Percentiles rank a stretch among this genome's conserved stretches.
Conservation (phyloP, 495 filamentous ascomycete species). For the Thermothielavioides terrestris region DNA sequence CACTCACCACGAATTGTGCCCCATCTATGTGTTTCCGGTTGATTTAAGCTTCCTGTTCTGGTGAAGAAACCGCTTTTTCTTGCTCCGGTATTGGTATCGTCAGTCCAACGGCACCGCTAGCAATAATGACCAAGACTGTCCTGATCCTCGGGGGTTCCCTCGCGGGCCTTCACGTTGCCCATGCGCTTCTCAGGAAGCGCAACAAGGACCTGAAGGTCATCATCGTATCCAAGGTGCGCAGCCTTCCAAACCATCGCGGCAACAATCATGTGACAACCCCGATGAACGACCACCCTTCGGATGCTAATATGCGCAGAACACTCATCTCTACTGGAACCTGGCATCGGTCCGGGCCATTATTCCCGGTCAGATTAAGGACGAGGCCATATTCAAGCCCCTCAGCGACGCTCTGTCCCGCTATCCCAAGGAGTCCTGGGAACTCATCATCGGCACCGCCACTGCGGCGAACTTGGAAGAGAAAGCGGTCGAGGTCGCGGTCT, state of each 20-base stretch:
- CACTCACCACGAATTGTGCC: too few species aligned
- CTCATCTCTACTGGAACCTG: conserved; percentile 50
- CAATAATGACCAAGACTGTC: conserved; percentile 36
- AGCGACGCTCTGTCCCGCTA: conserved; percentile 33
- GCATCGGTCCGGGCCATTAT: conserved; percentile 48
- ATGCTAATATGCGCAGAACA: conserved; percentile 31
- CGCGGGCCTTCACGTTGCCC: conserved; percentile 43
- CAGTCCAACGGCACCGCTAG: neutral
- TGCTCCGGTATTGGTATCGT: neutral
- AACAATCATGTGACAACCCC: conserved; percentile 3
- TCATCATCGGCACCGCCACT: conserved; percentile 34
- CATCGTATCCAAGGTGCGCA: conserved; percentile 37
- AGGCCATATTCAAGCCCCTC: conserved; percentile 41
- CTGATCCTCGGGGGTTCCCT: conserved; percentile 49
- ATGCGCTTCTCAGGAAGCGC: conserved; percentile 44
- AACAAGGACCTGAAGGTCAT: conserved; percentile 38
- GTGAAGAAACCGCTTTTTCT: too few species aligned
- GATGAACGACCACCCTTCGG: neutral
- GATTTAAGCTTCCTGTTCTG: too few species aligned
- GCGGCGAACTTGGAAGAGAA: conserved; percentile 41
- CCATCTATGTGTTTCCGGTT: too few species aligned
- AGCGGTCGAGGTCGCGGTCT: conserved; percentile 42
- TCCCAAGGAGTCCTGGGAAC: conserved; percentile 30
- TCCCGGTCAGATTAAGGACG: conserved; percentile 37
- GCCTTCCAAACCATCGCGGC: too few species aligned